Evolutionary conservation across 75 land plant species (phyloP).

Genomic region (Larix kaempferi): DNA sequence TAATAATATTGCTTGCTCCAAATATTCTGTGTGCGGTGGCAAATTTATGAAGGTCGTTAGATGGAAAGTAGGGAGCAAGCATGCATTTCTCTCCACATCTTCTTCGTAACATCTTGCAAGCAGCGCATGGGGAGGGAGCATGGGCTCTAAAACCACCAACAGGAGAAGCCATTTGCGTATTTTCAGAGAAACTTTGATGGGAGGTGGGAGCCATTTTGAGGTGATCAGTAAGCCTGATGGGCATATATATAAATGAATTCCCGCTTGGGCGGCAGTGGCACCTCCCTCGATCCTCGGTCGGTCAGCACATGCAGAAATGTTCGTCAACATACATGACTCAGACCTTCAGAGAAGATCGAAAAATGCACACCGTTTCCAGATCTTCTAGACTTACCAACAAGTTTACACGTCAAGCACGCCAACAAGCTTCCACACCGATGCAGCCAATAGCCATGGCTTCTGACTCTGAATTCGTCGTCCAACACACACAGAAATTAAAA

Average conservation of each 20-base stretch:
- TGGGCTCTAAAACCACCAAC: neutral
- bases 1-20: constrained; percentile 34
- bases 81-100: constrained; percentile 28
- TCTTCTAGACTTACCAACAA: neutral
- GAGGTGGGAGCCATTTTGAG: neutral
- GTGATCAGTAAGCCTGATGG: neutral
- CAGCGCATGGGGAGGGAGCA: constrained; percentile 30
- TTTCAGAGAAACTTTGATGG: neutral
- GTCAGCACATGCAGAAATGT: neutral
- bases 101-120: constrained; percentile 32
- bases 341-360: neutral
- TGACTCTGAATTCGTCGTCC: neutral
- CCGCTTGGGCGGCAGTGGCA: neutral
- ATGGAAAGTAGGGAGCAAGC: constrained; percentile 34
- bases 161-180: neutral
- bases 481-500: no score
- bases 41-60: constrained; percentile 30
- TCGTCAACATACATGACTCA: neutral
- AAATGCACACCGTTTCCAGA: neutral
- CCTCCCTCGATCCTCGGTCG: neutral
- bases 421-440: neutral
- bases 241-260: neutral
- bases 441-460: no score
- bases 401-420: constrained; percentile 1
- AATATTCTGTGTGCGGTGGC: constrained; percentile 32